These are phyloP conservation scores for Solanum verrucosum DNA, from an alignment of 257 asterid species.

Conservation along the genomic window DNA sequence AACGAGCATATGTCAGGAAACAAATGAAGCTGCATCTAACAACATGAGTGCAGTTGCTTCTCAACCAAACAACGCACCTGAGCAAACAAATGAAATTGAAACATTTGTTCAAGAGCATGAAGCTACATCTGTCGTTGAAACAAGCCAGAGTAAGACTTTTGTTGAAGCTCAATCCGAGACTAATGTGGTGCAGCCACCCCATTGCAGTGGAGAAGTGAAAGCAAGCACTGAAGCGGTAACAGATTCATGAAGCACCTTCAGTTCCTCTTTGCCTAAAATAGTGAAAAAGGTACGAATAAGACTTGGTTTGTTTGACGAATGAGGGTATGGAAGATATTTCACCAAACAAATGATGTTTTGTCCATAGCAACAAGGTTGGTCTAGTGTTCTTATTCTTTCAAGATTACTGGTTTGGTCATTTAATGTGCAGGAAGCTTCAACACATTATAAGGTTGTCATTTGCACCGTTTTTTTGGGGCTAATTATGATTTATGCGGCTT, in stretches of 20 bases:
- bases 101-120: conserved; percentile 9
- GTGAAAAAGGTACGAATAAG: conserved; percentile 23
- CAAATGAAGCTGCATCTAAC: neutral
- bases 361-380: conserved; percentile 27
- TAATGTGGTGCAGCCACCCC: conserved; percentile 7
- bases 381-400: conserved; percentile 21
- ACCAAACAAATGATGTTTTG: conserved; percentile 21
- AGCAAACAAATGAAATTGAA: conserved; percentile 18
- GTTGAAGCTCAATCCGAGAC: conserved; percentile 21
- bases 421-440: neutral
- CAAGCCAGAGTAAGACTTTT: conserved; percentile 10
- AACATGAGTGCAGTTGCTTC: neutral
- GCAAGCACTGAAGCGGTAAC: conserved; percentile 1
- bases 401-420: conserved; percentile 17
- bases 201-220: conserved; percentile 21
- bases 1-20: neutral
- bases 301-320: conserved; percentile 10
- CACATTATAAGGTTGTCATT: neutral
- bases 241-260: conserved; percentile 3
- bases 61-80: neutral
- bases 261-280: conserved; percentile 13
- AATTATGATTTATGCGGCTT: conserved; percentile 15
- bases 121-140: conserved; percentile 1
- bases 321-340: conserved; percentile 18
- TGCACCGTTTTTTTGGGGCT: conserved; percentile 11